These are phyloP conservation scores for Bipolaris cookei DNA, from an alignment of 2,329 filamentous ascomycete species.

Conservation along the genomic window DNA sequence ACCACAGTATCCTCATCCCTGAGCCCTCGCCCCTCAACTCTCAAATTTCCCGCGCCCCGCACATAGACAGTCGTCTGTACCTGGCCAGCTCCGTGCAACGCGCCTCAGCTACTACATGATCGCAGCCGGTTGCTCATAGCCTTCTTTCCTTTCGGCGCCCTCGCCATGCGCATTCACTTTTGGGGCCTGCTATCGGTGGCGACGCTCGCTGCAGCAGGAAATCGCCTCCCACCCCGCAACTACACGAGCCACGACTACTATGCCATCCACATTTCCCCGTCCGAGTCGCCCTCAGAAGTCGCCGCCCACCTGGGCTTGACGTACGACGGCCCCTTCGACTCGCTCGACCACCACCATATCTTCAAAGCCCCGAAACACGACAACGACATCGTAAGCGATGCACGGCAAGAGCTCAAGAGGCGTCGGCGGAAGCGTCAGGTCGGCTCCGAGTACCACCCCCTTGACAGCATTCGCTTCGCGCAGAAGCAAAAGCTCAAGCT, in stretches of 20 bases:
- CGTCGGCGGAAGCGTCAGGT: constrained; percentile 67
- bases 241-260: constrained; percentile 90
- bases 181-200: constrained; percentile 47
- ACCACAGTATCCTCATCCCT: constrained; percentile 21
- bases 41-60: not conserved
- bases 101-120: constrained; percentile 20
- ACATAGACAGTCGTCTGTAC: not conserved
- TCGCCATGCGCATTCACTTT: constrained; percentile 54
- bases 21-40: not conserved
- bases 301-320: constrained; percentile 75
- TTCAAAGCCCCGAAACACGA: constrained; percentile 71
- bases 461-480: constrained; percentile 78
- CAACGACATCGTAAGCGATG: constrained; percentile 61
- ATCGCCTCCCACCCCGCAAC: constrained; percentile 64
- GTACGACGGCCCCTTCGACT: constrained; percentile 81
- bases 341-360: constrained; percentile 80
- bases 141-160: constrained; percentile 12
- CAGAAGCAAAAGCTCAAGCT: constrained; percentile 76
- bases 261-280: constrained; percentile 78
- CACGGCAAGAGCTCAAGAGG: constrained; percentile 60
- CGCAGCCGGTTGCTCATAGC: constrained; percentile 22
- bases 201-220: constrained; percentile 37
- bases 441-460: constrained; percentile 57
- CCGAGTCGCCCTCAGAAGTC: constrained; percentile 70
- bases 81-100: not conserved